Percentiles rank a stretch among this genome's conserved stretches.
phyloP scores from a whole-genome alignment of 345 rosid species.

The Salix brachista region DNA sequence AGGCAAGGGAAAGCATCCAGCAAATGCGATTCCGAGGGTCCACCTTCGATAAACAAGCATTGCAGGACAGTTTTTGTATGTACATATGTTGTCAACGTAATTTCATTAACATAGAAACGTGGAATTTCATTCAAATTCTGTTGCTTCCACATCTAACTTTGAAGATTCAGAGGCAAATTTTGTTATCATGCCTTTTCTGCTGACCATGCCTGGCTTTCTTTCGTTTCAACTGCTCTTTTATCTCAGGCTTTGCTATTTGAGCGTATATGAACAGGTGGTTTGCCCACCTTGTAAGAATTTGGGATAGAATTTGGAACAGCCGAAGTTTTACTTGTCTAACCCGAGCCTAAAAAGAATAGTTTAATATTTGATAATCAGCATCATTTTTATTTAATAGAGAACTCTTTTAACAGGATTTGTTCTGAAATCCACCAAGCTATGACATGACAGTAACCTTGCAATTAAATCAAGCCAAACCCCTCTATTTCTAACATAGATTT shows the following conservation, averaged over 20 bases:
- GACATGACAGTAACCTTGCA: too few species aligned
- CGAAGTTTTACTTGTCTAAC: too few species aligned
- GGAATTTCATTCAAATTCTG: background rate
- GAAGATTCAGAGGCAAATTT: slow-evolving; percentile 6
- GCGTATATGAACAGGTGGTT: background rate
- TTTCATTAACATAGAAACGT: background rate
- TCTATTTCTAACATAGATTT: too few species aligned
- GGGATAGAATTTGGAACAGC: too few species aligned
- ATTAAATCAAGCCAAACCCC: too few species aligned
- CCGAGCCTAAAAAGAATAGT: too few species aligned
- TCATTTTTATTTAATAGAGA: too few species aligned
- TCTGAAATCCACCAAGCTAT: too few species aligned
- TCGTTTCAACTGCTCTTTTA: background rate
- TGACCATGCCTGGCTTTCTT: background rate
- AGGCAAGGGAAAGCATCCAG: background rate
- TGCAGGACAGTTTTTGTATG: background rate
- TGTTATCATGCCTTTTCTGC: background rate
- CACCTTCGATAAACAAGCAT: slow-evolving; percentile 11
- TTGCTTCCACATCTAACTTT: background rate
- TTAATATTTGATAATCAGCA: too few species aligned
- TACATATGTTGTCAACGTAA: background rate
- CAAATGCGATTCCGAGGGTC: background rate
- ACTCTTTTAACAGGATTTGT: too few species aligned
- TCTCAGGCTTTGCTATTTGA: background rate
- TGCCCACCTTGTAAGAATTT: too few species aligned